phyloP scores from a whole-genome alignment of 495 filamentous ascomycete species.

The Xylaria sp. region DNA sequence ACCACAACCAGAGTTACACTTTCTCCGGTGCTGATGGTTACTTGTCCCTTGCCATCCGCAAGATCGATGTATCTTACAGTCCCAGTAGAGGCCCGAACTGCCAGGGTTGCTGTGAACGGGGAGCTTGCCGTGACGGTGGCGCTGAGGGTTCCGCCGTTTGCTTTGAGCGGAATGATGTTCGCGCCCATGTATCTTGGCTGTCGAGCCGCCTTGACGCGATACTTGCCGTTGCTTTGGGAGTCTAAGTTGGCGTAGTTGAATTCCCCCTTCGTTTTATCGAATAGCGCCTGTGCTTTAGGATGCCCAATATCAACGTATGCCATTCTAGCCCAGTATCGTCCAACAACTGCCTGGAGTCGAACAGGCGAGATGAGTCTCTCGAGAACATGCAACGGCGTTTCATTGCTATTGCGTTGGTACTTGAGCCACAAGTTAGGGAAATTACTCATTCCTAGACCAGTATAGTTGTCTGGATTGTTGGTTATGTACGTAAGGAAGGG shows the following conservation, averaged over 20 bases:
- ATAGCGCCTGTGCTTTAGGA: slow-evolving; percentile 45
- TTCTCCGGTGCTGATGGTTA: slow-evolving; percentile 23
- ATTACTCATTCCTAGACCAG: slow-evolving; percentile 44
- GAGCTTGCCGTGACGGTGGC: slow-evolving; percentile 37
- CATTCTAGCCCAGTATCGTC: slow-evolving; percentile 56
- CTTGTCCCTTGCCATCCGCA: slow-evolving; percentile 36
- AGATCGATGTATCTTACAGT: slow-evolving; percentile 44
- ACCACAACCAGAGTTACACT: slow-evolving; percentile 51
- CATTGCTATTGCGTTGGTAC: slow-evolving; percentile 52
- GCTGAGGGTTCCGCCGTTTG: not conserved
- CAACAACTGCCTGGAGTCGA: slow-evolving; percentile 49
- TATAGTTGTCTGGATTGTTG: slow-evolving; percentile 51
- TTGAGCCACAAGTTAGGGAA: slow-evolving; percentile 50
- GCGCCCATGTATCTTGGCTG: slow-evolving; percentile 54
- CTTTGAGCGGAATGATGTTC: slow-evolving; percentile 49
- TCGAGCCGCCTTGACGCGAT: slow-evolving; percentile 48
- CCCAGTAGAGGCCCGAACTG: slow-evolving; percentile 40
- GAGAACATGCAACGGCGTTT: slow-evolving; percentile 52
- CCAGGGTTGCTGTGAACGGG: slow-evolving; percentile 45
- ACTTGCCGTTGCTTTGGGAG: slow-evolving; percentile 42
- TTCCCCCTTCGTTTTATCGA: slow-evolving; percentile 38
- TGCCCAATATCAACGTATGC: slow-evolving; percentile 55
- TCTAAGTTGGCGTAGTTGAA: slow-evolving; percentile 53
- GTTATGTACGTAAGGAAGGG: slow-evolving; percentile 52
- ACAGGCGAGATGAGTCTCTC: slow-evolving; percentile 40